Evolutionary conservation across 108 stramenopile genomes (phyloP), one percentile per base, ranked within the genome.

Genomic region (Pseudonitzschia multiseries): DNA sequence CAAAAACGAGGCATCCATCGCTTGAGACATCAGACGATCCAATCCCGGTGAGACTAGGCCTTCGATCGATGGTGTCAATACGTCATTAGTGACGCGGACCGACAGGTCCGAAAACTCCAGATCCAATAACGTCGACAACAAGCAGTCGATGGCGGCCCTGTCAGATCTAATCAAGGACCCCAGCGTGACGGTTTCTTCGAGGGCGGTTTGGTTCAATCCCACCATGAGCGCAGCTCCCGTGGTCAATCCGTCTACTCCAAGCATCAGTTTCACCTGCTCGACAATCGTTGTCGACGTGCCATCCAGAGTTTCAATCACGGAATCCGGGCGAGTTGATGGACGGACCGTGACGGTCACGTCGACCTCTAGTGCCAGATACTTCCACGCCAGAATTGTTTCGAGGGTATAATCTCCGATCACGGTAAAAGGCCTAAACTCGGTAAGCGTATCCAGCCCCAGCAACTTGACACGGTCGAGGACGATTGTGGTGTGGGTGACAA

Each of bases 361-460:
- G 27, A 92, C 46, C 51, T 85, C 81, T 17, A 92, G 41, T 29
- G 80, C 75, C 46, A 92, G 79, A 29, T 71, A 67, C 27, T 87
- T 68, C 86, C 89, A 77, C 18, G 67, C 68, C n/a, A 92, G 54
- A 46, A 57, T 68, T 28, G 83, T 92, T 69, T 82, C 75, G 27
- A 88, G 40, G 1, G 89, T 92, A 57, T 87, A 70, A 9, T 85
- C 81, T 15, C 87, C 87, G 2, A 17, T 41, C n/a, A 33, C 22
- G 41, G 66, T 44, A 65, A 65, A 50, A 86, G 69, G 21, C 65
- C 86, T 67, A 44, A 92, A 68, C 40, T 62, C 69, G 18, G 65
- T 65, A n/a, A 92, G 76, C 5, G 88, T 79, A 65, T 92, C 91
- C 46, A 92, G 62, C 24, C 91, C 91, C 13, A 76, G 40, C 12